These are phyloP conservation scores for Saccharum officinarum DNA, from an alignment of 176 grass and related monocot genomes.

Conservation along the genomic window DNA sequence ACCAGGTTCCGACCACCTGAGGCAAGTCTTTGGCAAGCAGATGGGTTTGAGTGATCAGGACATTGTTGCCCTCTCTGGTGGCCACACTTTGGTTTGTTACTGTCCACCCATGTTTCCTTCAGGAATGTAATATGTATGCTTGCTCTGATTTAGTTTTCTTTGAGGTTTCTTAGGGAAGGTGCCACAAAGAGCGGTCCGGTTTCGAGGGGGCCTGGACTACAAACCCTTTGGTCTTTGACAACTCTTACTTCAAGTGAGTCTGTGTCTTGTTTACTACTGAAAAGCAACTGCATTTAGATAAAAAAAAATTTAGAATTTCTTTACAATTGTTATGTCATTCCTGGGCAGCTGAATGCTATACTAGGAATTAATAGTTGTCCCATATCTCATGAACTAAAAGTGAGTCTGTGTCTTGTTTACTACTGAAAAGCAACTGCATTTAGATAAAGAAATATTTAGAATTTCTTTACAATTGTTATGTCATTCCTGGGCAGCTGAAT, in stretches of 20 bases:
- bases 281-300: neutral
- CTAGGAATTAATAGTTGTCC: neutral
- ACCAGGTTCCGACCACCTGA: slow-evolving; percentile 85
- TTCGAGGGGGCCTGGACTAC: slow-evolving; percentile 82
- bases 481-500: neutral
- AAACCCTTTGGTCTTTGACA: slow-evolving; percentile 76
- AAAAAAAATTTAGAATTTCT: neutral
- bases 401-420: neutral
- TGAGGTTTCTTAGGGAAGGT: slow-evolving; percentile 56
- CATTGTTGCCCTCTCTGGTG: slow-evolving; percentile 96
- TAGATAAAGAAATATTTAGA: neutral
- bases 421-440: neutral
- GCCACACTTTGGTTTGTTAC: slow-evolving; percentile 74
- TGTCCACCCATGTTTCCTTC: neutral
- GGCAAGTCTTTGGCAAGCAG: slow-evolving; percentile 81
- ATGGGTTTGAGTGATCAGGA: slow-evolving; percentile 96
- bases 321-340: neutral
- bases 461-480: neutral
- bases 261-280: neutral
- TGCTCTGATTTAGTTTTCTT: neutral
- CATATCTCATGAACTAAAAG: neutral
- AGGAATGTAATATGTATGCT: neutral
- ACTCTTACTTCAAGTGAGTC: slow-evolving; percentile 69
- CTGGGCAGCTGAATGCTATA: neutral
- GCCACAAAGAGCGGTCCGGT: slow-evolving; percentile 89